Conservation (phyloP, 148 eudicot species). For the Fallopia convolvulus region DNA sequence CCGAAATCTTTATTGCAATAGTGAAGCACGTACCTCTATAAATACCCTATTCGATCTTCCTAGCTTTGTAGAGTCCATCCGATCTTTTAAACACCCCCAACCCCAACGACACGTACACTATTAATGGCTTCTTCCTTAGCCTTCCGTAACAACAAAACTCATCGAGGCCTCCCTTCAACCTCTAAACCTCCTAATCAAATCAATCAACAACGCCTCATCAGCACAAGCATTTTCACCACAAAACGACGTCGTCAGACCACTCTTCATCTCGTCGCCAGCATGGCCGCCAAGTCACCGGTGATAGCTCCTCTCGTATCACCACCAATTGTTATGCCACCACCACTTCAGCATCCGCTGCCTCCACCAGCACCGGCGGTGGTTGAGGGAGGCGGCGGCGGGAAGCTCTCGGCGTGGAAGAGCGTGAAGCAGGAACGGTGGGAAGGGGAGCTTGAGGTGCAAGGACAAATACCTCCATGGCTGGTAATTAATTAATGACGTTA, state of each 20-base stretch:
- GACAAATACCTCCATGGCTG: conserved; percentile 87
- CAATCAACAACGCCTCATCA: neutral
- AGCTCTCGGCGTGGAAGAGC: conserved; percentile 82
- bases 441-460: conserved; percentile 83
- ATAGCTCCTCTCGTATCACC: conserved; percentile 17
- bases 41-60: neutral
- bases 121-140: conserved; percentile 6
- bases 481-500: conserved; percentile 26
- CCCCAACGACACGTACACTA: neutral
- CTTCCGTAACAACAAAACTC: neutral
- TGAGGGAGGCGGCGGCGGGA: conserved; percentile 20
- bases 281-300: conserved; percentile 38
- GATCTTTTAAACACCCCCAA: neutral
- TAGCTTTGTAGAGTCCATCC: neutral
- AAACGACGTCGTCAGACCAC: conserved; percentile 14
- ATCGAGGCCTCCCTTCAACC: neutral
- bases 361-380: neutral
- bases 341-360: conserved; percentile 6
- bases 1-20: neutral
- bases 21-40: neutral
- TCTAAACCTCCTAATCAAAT: neutral
- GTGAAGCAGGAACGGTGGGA: conserved; percentile 86
- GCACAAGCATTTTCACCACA: conserved; percentile 11
- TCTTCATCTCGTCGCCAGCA: conserved; percentile 13
- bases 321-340: conserved; percentile 8